These are phyloP conservation scores for Aspergillus piperis DNA, from an alignment of 2,329 filamentous ascomycete species.

Conservation along the genomic window DNA sequence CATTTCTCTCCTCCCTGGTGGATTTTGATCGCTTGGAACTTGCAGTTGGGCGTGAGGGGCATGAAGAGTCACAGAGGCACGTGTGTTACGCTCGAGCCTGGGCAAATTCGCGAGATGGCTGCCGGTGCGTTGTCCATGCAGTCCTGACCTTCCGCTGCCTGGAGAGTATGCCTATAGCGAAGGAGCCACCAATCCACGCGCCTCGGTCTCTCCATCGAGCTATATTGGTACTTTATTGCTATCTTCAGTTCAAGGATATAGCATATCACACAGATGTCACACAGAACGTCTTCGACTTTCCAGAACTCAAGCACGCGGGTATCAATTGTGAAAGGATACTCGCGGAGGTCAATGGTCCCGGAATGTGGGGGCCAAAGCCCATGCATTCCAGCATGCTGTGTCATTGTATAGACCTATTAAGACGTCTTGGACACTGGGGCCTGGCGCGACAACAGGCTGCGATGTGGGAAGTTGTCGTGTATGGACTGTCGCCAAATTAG, in stretches of 20 bases:
- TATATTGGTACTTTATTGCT: conserved; percentile 27
- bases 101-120: conserved; percentile 26
- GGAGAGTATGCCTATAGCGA: conserved; percentile 22
- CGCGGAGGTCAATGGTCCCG: neutral
- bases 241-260: neutral
- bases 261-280: neutral
- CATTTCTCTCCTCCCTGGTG: conserved; percentile 27
- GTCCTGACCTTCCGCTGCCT: conserved; percentile 25
- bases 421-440: neutral
- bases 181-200: conserved; percentile 29
- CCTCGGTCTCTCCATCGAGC: conserved; percentile 26
- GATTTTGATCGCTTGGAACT: conserved; percentile 32
- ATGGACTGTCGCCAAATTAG: neutral
- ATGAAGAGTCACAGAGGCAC: conserved; percentile 17
- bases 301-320: neutral
- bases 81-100: conserved; percentile 20
- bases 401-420: neutral
- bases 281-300: neutral
- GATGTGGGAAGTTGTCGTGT: neutral
- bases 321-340: neutral
- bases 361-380: neutral
- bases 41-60: conserved; percentile 27
- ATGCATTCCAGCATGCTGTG: neutral
- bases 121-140: conserved; percentile 26
- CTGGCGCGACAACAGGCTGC: neutral